These are phyloP conservation scores for Thoreauomyces humboldtii DNA, from an alignment of 192 early-diverging fungal genomes.

Conservation along the genomic window DNA sequence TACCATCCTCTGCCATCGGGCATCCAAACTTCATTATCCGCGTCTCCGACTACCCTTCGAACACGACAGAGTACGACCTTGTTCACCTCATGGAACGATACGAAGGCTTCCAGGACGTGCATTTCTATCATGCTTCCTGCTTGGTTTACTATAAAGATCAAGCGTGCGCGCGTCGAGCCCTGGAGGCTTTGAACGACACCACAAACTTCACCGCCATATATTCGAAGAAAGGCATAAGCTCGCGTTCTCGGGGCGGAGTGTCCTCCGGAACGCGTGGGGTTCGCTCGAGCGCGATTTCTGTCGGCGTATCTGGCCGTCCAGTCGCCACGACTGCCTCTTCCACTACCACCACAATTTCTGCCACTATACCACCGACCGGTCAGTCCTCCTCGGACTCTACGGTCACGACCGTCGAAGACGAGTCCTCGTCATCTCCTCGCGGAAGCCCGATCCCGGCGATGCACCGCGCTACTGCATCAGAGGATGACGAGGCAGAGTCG, in stretches of 20 bases:
- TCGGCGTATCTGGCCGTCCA: too few species aligned
- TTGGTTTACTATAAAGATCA: constrained; percentile 42
- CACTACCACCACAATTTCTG: not conserved
- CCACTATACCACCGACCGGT: too few species aligned
- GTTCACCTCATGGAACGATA: constrained; percentile 33
- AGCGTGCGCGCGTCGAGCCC: constrained; percentile 21
- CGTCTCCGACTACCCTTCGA: constrained; percentile 45
- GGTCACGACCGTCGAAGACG: constrained; percentile 14
- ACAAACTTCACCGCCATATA: constrained; percentile 51
- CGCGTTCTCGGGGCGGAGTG: not conserved
- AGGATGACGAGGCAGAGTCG: not conserved
- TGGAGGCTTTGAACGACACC: constrained; percentile 41
- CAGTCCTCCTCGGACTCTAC: constrained; percentile 19
- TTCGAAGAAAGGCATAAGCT: constrained; percentile 39
- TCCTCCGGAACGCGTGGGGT: too few species aligned
- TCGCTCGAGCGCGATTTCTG: too few species aligned
- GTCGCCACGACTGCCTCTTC: not conserved
- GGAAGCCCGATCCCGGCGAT: not conserved
- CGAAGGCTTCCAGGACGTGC: constrained; percentile 40
- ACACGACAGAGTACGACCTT: constrained; percentile 40
- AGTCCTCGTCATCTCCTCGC: constrained; percentile 25
- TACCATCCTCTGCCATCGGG: constrained; percentile 38
- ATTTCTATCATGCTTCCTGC: constrained; percentile 42
- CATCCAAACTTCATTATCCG: constrained; percentile 41
- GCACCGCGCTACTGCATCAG: not conserved